A percentile compares a stretch with the other conserved stretches of the same genome.
These are phyloP conservation scores for Brassica incana DNA, from an alignment of 345 rosid species.

Conservation along the genomic window DNA sequence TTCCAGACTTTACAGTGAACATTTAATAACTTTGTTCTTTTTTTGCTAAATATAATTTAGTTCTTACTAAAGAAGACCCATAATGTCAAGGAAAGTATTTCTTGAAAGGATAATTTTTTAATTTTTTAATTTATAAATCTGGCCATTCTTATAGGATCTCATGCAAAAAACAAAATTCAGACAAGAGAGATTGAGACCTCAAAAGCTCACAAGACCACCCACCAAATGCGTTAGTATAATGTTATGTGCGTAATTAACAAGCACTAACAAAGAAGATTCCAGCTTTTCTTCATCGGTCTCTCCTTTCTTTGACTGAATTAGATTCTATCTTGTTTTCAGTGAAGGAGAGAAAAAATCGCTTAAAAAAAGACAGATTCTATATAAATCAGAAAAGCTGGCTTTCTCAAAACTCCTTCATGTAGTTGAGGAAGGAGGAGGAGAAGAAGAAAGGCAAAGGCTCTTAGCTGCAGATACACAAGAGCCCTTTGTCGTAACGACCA, in stretches of 20 bases:
- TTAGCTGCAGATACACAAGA: slow-evolving; percentile 17
- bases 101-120: background rate
- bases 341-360: slow-evolving; percentile 15
- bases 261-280: slow-evolving; percentile 1
- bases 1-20: background rate
- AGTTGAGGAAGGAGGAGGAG: slow-evolving; percentile 30
- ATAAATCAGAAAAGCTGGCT: slow-evolving; percentile 37
- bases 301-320: slow-evolving; percentile 17
- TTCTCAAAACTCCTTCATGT: slow-evolving; percentile 26
- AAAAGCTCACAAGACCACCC: slow-evolving; percentile 18
- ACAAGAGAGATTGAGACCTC: slow-evolving; percentile 22
- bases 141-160: slow-evolving; percentile 24
- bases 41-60: no score
- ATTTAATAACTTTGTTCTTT: background rate
- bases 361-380: background rate
- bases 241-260: slow-evolving; percentile 5
- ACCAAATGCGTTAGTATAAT: background rate
- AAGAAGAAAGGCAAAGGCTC: slow-evolving; percentile 34
- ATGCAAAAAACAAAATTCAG: slow-evolving; percentile 8
- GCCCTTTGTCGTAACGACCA: slow-evolving; percentile 11
- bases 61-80: background rate
- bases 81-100: background rate
- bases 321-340: background rate
- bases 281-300: slow-evolving; percentile 23
- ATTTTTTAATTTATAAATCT: no score